Conservation (phyloP, 371 early-diverging fungal species). For the Lichtheimia hyalospora region DNA sequence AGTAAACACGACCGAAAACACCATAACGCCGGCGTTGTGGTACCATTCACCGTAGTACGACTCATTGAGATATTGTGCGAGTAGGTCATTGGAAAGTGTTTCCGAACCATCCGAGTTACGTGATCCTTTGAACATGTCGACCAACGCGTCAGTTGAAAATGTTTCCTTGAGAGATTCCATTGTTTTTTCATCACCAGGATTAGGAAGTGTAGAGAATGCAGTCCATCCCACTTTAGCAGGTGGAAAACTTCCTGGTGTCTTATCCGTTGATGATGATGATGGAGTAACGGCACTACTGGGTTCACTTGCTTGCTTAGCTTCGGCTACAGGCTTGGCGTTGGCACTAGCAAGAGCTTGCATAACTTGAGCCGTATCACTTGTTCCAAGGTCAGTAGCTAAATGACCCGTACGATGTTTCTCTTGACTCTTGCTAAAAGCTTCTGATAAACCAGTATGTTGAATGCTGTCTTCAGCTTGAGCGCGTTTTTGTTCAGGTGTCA, state of each 20-base stretch:
- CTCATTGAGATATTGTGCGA: conserved; percentile 38
- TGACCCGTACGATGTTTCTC: conserved; percentile 3
- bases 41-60: conserved; percentile 51
- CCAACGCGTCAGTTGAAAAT: conserved; percentile 23
- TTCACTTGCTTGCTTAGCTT: neutral
- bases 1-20: conserved; percentile 38
- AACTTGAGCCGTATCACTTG: conserved; percentile 8
- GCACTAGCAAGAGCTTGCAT: conserved; percentile 12
- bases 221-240: conserved; percentile 35
- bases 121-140: conserved; percentile 23
- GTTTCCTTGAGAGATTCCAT: conserved; percentile 21
- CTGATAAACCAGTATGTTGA: conserved; percentile 10
- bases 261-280: neutral
- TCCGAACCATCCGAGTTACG: conserved; percentile 22
- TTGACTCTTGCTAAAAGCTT: conserved; percentile 9
- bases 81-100: conserved; percentile 19
- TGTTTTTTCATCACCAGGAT: conserved; percentile 41
- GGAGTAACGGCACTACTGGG: neutral
- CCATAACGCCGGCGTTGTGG: conserved; percentile 35
- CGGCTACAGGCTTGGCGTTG: conserved; percentile 12
- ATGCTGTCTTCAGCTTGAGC: conserved; percentile 6
- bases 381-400: conserved; percentile 13
- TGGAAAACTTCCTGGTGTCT: conserved; percentile 12
- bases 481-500: conserved; percentile 12
- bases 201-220: conserved; percentile 38